Conservation (phyloP, 495 filamentous ascomycete species). For the Pseudevernia furfuracea region DNA sequence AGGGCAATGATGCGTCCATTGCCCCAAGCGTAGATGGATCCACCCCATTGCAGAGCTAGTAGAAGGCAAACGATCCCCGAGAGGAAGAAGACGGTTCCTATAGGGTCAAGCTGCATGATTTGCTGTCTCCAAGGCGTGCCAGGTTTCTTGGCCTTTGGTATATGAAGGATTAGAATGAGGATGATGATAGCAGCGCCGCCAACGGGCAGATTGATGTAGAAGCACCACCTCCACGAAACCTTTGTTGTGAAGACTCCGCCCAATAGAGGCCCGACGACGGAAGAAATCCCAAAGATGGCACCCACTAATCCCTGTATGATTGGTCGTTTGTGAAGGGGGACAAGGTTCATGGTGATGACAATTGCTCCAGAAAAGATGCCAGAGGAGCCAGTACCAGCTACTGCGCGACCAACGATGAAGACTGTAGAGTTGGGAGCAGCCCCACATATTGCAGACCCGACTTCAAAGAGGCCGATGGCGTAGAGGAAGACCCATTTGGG, state of each 20-base stretch:
- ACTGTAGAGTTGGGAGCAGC: conserved; percentile 58
- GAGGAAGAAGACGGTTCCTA: conserved; percentile 44
- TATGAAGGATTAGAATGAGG: conserved; percentile 42
- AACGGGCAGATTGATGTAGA: conserved; percentile 58
- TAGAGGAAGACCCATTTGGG: conserved; percentile 48
- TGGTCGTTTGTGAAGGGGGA: conserved; percentile 45
- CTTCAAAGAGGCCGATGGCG: conserved; percentile 48
- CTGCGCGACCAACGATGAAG: conserved; percentile 58
- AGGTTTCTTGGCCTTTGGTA: conserved; percentile 31
- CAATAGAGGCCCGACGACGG: conserved; percentile 39
- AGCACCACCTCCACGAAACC: conserved; percentile 51
- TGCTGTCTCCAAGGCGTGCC: conserved; percentile 36
- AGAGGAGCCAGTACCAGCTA: conserved; percentile 45
- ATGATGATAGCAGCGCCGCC: conserved; percentile 44
- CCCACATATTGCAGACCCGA: conserved; percentile 63
- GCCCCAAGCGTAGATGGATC: conserved; percentile 48
- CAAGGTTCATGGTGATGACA: conserved; percentile 48
- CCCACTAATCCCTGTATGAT: conserved; percentile 43
- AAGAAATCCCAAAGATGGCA: conserved; percentile 48
- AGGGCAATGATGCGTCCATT: conserved; percentile 47
- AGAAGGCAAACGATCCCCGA: conserved; percentile 46
- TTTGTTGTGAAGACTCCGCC: conserved; percentile 31
- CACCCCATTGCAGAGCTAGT: conserved; percentile 56
- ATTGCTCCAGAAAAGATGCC: conserved; percentile 47
- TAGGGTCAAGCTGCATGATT: conserved; percentile 41